Base-by-base conservation (phyloP, 2,329 filamentous ascomycete genomes). In the Ustulina deusta region DNA sequence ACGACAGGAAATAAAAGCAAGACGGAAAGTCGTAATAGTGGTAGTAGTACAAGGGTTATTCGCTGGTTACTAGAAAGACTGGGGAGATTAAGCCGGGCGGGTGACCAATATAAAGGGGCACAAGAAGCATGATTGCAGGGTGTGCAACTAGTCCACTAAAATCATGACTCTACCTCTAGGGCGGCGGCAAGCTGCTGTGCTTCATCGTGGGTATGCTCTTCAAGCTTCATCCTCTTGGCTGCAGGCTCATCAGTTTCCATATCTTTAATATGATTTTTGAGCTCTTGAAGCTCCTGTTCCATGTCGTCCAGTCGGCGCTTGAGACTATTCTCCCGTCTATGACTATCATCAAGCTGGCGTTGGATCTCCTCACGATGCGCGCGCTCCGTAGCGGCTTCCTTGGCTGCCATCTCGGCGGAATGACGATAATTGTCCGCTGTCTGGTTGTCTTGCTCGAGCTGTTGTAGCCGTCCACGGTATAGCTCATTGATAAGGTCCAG, bases 401-500 rank as follows among this genome's bases (percentile, higher is more conserved):
- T 84, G 17, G 81, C 80, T 7, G 85, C 83, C 49, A 89, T 84
- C 66, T 89, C 86, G 67, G 86, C 84, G 22, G 78, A 74, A 66
- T 82, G 79, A 17, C 80, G 79, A 65, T 76, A 85, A 81, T 81
- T 89, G 81, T 71, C 87, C 84, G 76, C 89, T 81, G 76, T 90
- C 82, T 60, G 91, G 77, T 95, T 92, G 75, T 91, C 91, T 72
- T 90, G 88, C 77, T 97, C 93, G 13, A 96, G 84, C 77, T 96
- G 92, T 86, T 78, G 89, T 80, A 97, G 89, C 11, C 91, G 88
- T 42, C 90, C 90, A 58, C 90, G 86, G 79, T 93, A 94, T 51
- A 94, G 84, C 76, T 92, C 91, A 75, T 94, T 97, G 83, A 99
- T 97, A 60, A 99, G 88, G 78, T 99, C 96, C 27, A 99, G 86